phyloP scores from a whole-genome alignment of 345 rosid genomes.

The Firmiana major region DNA sequence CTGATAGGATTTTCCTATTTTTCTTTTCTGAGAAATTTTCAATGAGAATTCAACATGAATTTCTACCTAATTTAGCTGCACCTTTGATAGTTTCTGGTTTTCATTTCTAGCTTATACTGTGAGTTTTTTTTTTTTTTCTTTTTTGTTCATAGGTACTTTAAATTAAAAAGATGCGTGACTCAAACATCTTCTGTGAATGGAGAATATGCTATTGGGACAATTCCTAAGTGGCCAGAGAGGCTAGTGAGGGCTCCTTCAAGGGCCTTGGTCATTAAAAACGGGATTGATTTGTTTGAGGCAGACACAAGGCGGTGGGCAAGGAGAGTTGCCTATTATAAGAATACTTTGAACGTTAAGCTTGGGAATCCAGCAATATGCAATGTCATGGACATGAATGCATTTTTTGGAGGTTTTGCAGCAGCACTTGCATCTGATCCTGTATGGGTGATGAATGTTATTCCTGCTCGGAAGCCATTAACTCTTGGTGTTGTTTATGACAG shows the following conservation, averaged over 20 bases:
- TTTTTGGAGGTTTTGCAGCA: conserved; percentile 94
- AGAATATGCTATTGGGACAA: conserved; percentile 59
- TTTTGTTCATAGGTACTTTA: conserved; percentile 63
- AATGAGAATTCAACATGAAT: not conserved
- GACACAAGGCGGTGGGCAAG: conserved; percentile 85
- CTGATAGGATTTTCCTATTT: not conserved
- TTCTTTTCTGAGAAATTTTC: not conserved
- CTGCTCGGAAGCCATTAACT: conserved; percentile 74
- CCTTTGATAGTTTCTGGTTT: conserved; percentile 1
- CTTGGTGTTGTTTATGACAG: conserved; percentile 77
- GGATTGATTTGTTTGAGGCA: conserved; percentile 78
- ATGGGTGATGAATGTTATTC: conserved; percentile 97
- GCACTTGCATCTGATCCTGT: conserved; percentile 72
- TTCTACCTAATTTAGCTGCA: conserved; percentile 12
- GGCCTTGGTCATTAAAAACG: conserved; percentile 61
- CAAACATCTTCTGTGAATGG: conserved; percentile 56
- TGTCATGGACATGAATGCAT: conserved; percentile 93
- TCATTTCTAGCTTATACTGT: not conserved
- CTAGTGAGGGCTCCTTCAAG: conserved; percentile 65
- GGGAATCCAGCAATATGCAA: conserved; percentile 76
- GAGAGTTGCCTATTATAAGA: conserved; percentile 82
- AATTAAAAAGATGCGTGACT: conserved; percentile 68
- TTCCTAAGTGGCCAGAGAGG: conserved; percentile 83
- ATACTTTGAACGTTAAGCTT: conserved; percentile 53
- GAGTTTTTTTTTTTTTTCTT: not conserved